Conservation (phyloP, 2,329 filamentous ascomycete species). For the Nigrospora osmanthi region DNA sequence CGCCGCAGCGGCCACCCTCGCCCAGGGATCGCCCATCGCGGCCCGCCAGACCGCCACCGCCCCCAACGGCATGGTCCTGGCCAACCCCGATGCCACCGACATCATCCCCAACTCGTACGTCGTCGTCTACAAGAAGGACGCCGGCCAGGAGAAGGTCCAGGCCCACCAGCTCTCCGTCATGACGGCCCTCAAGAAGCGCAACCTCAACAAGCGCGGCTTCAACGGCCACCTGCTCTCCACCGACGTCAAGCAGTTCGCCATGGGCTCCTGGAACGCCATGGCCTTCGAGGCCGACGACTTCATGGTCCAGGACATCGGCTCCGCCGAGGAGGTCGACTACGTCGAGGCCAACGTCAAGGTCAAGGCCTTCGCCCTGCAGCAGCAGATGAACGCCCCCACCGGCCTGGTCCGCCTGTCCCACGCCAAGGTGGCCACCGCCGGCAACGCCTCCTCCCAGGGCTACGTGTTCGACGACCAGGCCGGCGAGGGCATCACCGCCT, state of each 20-base stretch:
- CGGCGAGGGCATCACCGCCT: conserved; percentile 50
- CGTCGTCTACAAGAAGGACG: conserved; percentile 52
- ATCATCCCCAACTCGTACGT: conserved; percentile 53
- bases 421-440: conserved; percentile 6
- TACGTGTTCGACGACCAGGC: conserved; percentile 47
- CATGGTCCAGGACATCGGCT: conserved; percentile 41
- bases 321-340: conserved; percentile 40
- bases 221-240: conserved; percentile 40
- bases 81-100: conserved; percentile 38
- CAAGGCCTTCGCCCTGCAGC: conserved; percentile 31
- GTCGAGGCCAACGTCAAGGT: conserved; percentile 47
- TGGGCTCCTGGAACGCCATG: conserved; percentile 45
- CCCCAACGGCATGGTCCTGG: conserved; percentile 35
- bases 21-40: conserved; percentile 13
- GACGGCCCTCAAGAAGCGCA: conserved; percentile 45
- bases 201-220: conserved; percentile 42
- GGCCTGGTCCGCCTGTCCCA: conserved; percentile 48
- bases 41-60: not conserved
- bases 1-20: conserved; percentile 16
- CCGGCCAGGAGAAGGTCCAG: conserved; percentile 38
- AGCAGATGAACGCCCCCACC: conserved; percentile 44
- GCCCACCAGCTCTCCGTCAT: conserved; percentile 41
- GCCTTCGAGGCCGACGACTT: conserved; percentile 41
- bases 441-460: conserved; percentile 17
- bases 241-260: conserved; percentile 34